Conservation (phyloP, 73 alveolate species). For the Paraurostyla sp. region DNA sequence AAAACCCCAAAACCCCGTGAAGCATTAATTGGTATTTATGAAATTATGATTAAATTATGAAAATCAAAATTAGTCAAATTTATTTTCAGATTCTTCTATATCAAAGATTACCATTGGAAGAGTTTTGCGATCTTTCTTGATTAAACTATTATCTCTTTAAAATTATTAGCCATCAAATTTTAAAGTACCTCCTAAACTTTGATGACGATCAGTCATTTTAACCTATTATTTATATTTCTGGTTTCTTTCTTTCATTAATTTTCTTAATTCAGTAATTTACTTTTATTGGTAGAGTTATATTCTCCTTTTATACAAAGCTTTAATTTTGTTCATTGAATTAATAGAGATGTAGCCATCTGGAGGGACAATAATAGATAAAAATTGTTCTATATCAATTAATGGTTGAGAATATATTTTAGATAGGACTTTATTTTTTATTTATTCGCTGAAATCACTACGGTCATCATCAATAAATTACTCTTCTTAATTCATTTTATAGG, state of each 20-base stretch:
- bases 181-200: not conserved
- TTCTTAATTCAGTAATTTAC: not conserved
- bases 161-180: not conserved
- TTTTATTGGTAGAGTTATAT: not conserved
- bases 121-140: not conserved
- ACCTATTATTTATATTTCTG: not conserved
- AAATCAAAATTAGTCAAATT: not conserved
- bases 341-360: slow-evolving; percentile 26
- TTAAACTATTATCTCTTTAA: not conserved
- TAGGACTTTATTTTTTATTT: not conserved
- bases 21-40: no score
- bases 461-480: slow-evolving; percentile 1
- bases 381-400: not conserved
- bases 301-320: not conserved
- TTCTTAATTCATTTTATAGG: no score
- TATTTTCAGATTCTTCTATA: not conserved
- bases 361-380: slow-evolving; percentile 13
- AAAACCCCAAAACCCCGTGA: no score
- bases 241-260: not conserved
- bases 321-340: slow-evolving; percentile 8
- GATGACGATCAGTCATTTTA: not conserved
- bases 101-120: not conserved
- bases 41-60: no score
- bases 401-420: not conserved
- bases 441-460: not conserved